Base-by-base conservation (phyloP, 108 stramenopile genomes). In the Cyclotella cryptica region DNA sequence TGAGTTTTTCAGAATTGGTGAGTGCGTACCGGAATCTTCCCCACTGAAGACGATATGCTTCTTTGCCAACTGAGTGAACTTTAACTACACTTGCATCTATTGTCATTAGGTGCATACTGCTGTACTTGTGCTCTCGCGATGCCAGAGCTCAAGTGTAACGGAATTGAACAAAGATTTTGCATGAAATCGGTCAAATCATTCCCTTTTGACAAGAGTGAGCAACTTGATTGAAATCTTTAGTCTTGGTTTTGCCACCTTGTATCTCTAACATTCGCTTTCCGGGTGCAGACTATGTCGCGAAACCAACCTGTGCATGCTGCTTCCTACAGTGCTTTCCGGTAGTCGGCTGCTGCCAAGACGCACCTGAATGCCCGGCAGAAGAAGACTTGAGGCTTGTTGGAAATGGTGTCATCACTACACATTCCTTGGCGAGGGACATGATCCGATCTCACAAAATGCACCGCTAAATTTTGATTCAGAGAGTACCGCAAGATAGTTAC, bases 291-390 rank as follows among this genome's bases (percentile, higher is more conserved):
- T 58, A 58, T 26, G 55, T 58, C 55, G 26, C 26, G 12, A 21
- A 58, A 58, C 55, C 55, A 9, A 58, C 26, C 13, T 58, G 55
- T 58, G 55, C 55, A 26, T 58, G 55, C 24, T 58, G 55, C 55
- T 58, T 58, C 55, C 13, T 58, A 21, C 55, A 58, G 22, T 58
- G 55, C 55, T 58, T 27, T 21, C 55, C 55, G 3, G 26, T 27
- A 1, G 55, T 58, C 24, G 55, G 55, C 1, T 58, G 55, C 55
- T 27, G 22, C 26, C 19, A 58, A 13, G 26, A 24, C 4, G 55
- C 55, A 14, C 55, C 55, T 58, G 26, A 28, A 17, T 58, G 26
- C 24, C 55, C 22, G 13, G 22, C 55, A 26, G 26, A 28, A 27
- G 55, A 24, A 28, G 22, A 24, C 55, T 9, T 62, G 13, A 3